Conservation (phyloP, 208 protist species). For the Crithidia sp. region DNA sequence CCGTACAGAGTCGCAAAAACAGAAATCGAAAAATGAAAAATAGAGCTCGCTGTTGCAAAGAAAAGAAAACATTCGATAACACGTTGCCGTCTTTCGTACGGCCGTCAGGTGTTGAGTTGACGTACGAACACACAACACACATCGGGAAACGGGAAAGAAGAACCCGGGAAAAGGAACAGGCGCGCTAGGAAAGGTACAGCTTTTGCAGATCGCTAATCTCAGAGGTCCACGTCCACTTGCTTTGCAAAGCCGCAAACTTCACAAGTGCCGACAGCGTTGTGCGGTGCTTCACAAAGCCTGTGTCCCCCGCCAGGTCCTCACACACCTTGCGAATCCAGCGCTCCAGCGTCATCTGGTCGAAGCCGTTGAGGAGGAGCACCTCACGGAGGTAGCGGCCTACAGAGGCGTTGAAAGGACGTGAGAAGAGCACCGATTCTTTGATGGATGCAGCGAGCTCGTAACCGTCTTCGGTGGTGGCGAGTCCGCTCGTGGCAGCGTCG, state of each 20-base stretch:
- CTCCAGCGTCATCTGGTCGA: slow-evolving; percentile 41
- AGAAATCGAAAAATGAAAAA: neutral
- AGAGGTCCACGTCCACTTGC: slow-evolving; percentile 30
- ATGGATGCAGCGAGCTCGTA: slow-evolving; percentile 25
- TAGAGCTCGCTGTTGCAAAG: neutral
- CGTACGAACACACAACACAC: neutral
- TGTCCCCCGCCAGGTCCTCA: slow-evolving; percentile 6
- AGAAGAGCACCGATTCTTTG: slow-evolving; percentile 41
- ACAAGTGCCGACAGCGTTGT: slow-evolving; percentile 47
- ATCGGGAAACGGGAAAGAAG: no score
- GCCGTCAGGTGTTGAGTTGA: neutral
- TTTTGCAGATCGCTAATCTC: slow-evolving; percentile 28
- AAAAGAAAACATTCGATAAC: neutral
- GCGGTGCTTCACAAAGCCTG: slow-evolving; percentile 13
- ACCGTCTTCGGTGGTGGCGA: neutral
- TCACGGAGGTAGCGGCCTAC: slow-evolving; percentile 70
- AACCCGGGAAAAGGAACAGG: no score
- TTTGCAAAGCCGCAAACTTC: slow-evolving; percentile 47
- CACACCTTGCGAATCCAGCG: slow-evolving; percentile 45
- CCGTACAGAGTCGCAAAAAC: neutral
- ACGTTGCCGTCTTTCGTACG: neutral
- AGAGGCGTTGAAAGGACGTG: slow-evolving; percentile 38
- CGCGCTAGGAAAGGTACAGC: neutral
- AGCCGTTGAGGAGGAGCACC: slow-evolving; percentile 34
- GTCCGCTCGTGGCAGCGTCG: neutral